Percentiles rank a stretch among this genome's conserved stretches.
phyloP scores from a whole-genome alignment of 2,329 filamentous ascomycete species.

The Aspergillus jensenii region DNA sequence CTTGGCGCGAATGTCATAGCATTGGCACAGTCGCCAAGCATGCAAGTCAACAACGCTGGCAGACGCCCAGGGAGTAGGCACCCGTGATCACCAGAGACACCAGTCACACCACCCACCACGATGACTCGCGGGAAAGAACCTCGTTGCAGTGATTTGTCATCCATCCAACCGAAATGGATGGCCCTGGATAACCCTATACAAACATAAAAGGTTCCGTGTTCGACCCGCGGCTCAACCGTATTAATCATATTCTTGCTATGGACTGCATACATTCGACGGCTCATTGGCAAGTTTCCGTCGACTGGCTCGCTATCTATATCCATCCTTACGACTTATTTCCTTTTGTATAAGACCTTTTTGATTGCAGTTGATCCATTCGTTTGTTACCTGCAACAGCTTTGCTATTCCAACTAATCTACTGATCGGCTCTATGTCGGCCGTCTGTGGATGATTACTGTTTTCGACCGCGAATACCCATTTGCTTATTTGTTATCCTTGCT shows the following conservation, averaged over 20 bases:
- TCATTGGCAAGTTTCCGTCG: no score
- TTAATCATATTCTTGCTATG: neutral
- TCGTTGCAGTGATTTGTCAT: neutral
- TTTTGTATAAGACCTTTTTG: neutral
- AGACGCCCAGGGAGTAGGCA: neutral
- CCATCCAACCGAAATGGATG: conserved; percentile 61
- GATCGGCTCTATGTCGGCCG: neutral
- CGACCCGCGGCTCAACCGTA: conserved; percentile 22
- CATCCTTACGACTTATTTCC: no score
- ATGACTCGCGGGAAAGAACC: neutral
- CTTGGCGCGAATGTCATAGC: conserved; percentile 28
- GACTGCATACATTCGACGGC: neutral
- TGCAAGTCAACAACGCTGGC: conserved; percentile 12
- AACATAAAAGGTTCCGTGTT: conserved; percentile 28
- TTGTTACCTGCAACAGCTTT: neutral
- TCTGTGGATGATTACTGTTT: neutral
- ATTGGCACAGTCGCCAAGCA: conserved; percentile 18
- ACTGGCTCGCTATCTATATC: no score
- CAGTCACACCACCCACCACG: neutral
- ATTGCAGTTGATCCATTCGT: neutral
- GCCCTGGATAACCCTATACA: conserved; percentile 51
- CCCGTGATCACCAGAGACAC: neutral
- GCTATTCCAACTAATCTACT: neutral
- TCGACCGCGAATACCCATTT: neutral
- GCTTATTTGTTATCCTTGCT: neutral